Evolutionary conservation across 495 filamentous ascomycete genomes (phyloP), one percentile per base, ranked within the genome.

Genomic region (Penicillium macrosclerotiorum): DNA sequence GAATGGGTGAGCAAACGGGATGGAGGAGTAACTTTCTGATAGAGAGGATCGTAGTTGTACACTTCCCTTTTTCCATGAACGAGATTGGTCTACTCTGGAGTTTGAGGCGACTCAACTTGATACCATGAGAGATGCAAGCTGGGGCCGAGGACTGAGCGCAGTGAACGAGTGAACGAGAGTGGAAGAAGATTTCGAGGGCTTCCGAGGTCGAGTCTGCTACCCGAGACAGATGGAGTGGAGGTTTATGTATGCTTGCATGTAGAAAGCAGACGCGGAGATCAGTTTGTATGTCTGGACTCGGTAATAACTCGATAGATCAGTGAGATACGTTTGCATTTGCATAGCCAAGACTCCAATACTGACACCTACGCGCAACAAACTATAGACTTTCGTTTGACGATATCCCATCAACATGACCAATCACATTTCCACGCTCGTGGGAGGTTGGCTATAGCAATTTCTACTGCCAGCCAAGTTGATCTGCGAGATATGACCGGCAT

Each of bases 151-250:
- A 51, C 52, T 56, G 44, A 56, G 49, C 37, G 44, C 27, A 16
- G 37, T 13, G 14, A 12, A 26, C 6, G 11, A 31, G 18, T 20
- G 37, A 44, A 18, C 20, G 33, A 31, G 13, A 35, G 12, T 18
- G n/a, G n/a, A n/a, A n/a, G n/a, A n/a, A 18, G n/a, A 13, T 18
- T 38, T 57, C 51, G 42, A 61, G 45, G 48, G 41, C 42, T 33
- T 17, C 30, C 46, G 51, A 50, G 47, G 8, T 54, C 49, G 35
- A 47, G 49, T 62, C 43, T 47, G 20, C 37, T 53, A 62, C 54
- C 59, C 55, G 59, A 59, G 59, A 62, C 55, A 62, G 52, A 50
- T 38, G 29, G 51, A 30, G 35, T 26, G 42, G 19, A 45, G 23
- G 41, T 47, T 38, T 51, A 47, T 55, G 47, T 51, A 52, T 23